phyloP scores from a whole-genome alignment of 2,329 filamentous ascomycete genomes.

The Neofusicoccum umdonicola region DNA sequence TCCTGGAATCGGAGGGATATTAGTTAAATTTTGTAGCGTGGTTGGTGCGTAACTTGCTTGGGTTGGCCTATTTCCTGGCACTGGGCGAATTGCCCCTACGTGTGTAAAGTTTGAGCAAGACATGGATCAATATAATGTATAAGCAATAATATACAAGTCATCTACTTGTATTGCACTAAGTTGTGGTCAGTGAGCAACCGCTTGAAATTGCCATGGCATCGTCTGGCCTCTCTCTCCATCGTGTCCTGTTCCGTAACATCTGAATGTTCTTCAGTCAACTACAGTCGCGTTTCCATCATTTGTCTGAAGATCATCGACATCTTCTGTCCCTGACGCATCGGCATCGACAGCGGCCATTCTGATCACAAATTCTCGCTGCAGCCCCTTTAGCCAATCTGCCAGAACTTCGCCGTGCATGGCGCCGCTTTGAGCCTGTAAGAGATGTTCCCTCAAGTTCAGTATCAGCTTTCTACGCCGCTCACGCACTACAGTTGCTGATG shows the following conservation, averaged over 20 bases:
- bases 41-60: too few species aligned
- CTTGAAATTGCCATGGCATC: background rate
- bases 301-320: background rate
- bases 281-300: background rate
- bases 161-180: background rate
- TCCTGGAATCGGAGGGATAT: too few species aligned
- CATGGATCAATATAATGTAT: too few species aligned
- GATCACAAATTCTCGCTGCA: slow-evolving; percentile 73
- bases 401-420: slow-evolving; percentile 64
- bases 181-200: background rate
- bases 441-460: slow-evolving; percentile 67
- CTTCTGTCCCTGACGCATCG: slow-evolving; percentile 27
- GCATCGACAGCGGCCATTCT: slow-evolving; percentile 67
- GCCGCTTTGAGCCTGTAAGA: slow-evolving; percentile 66
- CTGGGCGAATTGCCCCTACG: too few species aligned
- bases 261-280: background rate
- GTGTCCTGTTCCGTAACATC: too few species aligned
- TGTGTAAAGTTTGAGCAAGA: too few species aligned
- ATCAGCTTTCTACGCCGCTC: slow-evolving; percentile 70
- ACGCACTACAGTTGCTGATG: slow-evolving; percentile 57
- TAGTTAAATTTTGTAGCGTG: too few species aligned
- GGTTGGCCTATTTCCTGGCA: too few species aligned
- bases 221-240: background rate
- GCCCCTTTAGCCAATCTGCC: slow-evolving; percentile 59
- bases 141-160: background rate